phyloP scores from a whole-genome alignment of 805 yeast species.

The Blastobotrys robertii region DNA sequence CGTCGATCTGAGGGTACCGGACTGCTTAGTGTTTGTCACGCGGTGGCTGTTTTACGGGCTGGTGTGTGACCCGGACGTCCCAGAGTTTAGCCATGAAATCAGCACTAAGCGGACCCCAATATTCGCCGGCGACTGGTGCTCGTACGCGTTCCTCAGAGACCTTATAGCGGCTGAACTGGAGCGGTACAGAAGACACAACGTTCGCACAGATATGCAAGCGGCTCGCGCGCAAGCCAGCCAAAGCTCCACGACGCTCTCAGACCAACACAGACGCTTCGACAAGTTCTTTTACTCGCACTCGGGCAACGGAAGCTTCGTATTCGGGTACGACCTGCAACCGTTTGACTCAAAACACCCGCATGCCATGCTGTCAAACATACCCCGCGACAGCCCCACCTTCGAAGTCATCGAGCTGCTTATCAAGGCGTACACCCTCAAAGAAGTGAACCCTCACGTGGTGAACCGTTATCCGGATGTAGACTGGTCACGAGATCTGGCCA shows the following conservation, averaged over 20 bases:
- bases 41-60: slow-evolving; percentile 11
- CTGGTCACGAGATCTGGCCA: slow-evolving; percentile 7
- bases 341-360: slow-evolving; percentile 7
- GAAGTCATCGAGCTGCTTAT: slow-evolving; percentile 5
- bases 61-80: slow-evolving; percentile 6
- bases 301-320: too few species aligned
- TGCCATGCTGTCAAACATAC: slow-evolving; percentile 8
- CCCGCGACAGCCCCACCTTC: slow-evolving; percentile 3
- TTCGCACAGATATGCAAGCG: too few species aligned
- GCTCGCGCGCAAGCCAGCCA: too few species aligned
- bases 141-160: too few species aligned
- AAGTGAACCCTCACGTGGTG: not conserved
- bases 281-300: too few species aligned
- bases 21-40: not conserved
- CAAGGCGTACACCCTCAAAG: slow-evolving; percentile 3
- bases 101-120: too few species aligned
- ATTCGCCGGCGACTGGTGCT: too few species aligned
- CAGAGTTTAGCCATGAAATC: not conserved
- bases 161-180: too few species aligned
- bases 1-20: not conserved
- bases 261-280: too few species aligned
- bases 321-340: not conserved
- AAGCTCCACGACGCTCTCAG: too few species aligned
- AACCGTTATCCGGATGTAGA: not conserved
- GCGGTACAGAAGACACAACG: too few species aligned